Evolutionary conservation across 1,284 basidiomycete genomes (phyloP).

Genomic region (Coriolopsis trogii): DNA sequence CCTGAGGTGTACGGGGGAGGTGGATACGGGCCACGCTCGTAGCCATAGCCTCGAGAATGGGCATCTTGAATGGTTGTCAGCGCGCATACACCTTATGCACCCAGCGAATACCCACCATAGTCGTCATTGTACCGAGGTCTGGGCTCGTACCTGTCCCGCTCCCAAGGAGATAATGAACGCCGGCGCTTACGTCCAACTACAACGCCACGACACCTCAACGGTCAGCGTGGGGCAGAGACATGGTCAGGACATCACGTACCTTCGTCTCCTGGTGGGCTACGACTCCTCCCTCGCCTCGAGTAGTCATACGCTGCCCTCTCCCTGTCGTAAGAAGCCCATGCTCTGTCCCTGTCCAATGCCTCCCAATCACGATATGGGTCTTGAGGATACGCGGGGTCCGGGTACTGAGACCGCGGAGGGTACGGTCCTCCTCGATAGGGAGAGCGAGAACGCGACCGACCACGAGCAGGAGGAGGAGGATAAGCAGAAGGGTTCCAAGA

Average conservation of each 20-base stretch:
- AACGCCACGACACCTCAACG: constrained; percentile 17
- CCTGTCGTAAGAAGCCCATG: constrained; percentile 65
- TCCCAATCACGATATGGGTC: constrained; percentile 72
- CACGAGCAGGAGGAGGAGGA: constrained; percentile 58
- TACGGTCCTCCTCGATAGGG: constrained; percentile 60
- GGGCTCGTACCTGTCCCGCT: constrained; percentile 78
- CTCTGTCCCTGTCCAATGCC: constrained; percentile 68
- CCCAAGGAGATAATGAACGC: constrained; percentile 85
- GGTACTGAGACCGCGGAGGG: constrained; percentile 55
- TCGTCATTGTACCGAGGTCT: constrained; percentile 80
- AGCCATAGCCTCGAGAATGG: constrained; percentile 65
- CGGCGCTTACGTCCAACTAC: constrained; percentile 76
- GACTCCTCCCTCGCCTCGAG: constrained; percentile 68
- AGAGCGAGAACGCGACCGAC: constrained; percentile 80
- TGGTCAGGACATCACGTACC: constrained; percentile 48
- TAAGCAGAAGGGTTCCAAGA: constrained; percentile 56
- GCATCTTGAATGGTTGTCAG: constrained; percentile 46
- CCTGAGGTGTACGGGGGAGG: constrained; percentile 42
- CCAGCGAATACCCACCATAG: constrained; percentile 76
- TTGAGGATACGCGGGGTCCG: constrained; percentile 55
- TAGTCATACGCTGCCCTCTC: constrained; percentile 65
- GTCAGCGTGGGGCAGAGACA: neutral
- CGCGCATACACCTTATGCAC: too few species aligned
- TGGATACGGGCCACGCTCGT: constrained; percentile 53
- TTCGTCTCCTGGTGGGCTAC: constrained; percentile 71